These are phyloP conservation scores for Fusarium sambucinum DNA, from an alignment of 2,329 filamentous ascomycete genomes.

Conservation along the genomic window DNA sequence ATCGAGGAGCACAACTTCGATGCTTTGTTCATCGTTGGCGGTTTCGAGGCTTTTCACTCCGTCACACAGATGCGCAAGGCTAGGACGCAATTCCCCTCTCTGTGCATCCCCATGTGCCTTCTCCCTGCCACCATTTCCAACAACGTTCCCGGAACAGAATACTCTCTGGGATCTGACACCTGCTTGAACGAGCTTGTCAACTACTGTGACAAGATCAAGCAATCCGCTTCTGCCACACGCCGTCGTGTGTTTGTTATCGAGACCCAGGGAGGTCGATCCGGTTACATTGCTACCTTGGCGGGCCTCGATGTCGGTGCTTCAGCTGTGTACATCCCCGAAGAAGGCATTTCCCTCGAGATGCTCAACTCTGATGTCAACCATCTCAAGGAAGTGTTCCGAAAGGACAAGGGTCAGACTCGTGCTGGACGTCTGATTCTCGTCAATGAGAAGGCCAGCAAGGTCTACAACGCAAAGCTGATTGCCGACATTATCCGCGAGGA, in stretches of 20 bases:
- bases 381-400: constrained; percentile 84
- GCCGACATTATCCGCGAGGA: constrained; percentile 96
- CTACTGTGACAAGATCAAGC: constrained; percentile 98
- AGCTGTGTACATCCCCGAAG: constrained; percentile 96
- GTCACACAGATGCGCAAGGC: constrained; percentile 88
- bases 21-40: constrained; percentile 90
- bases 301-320: constrained; percentile 92
- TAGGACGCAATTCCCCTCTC: constrained; percentile 79
- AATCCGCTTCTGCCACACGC: constrained; percentile 93
- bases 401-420: constrained; percentile 87
- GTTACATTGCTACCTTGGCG: constrained; percentile 91
- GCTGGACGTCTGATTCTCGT: constrained; percentile 96
- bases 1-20: constrained; percentile 91
- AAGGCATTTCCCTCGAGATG: constrained; percentile 95
- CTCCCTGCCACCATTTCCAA: constrained; percentile 98
- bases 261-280: constrained; percentile 94
- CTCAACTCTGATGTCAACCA: constrained; percentile 90
- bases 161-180: constrained; percentile 95
- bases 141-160: constrained; percentile 97
- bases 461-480: constrained; percentile 93
- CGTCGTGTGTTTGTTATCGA: constrained; percentile 97
- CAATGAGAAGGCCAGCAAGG: constrained; percentile 92
- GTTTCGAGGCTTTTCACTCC: constrained; percentile 96
- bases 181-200: constrained; percentile 94
- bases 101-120: constrained; percentile 92